Evolutionary conservation across 2,329 filamentous ascomycete genomes (phyloP).

Genomic region (Thermomyces lanuginosus): DNA sequence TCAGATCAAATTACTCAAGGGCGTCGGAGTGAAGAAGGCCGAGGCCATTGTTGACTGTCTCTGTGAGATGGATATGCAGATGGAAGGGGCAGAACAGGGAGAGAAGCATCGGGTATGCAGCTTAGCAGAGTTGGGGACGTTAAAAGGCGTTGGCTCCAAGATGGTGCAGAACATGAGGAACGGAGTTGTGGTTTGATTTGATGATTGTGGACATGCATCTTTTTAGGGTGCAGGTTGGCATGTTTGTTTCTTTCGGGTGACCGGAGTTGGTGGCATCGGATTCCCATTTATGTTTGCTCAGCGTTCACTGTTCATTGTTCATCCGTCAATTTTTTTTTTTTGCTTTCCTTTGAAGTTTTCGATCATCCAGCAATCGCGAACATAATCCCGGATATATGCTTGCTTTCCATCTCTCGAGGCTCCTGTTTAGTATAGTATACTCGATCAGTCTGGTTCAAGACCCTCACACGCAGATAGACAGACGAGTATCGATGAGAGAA

Average conservation of each 20-base stretch:
- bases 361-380: too few species aligned
- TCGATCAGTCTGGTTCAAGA: too few species aligned
- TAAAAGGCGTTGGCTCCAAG: conserved; percentile 30
- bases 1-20: conserved; percentile 31
- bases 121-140: conserved; percentile 24
- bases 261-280: too few species aligned
- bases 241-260: conserved; percentile 1
- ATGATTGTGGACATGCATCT: conserved; percentile 5
- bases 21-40: conserved; percentile 32
- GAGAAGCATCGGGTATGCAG: conserved; percentile 19
- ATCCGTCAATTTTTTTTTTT: neutral
- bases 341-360: conserved; percentile 1
- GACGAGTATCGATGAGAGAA: too few species aligned
- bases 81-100: conserved; percentile 8
- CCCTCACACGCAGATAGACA: too few species aligned
- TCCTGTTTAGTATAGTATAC: too few species aligned
- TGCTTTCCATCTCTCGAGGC: too few species aligned
- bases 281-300: conserved; percentile 1
- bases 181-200: conserved; percentile 20
- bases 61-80: conserved; percentile 24
- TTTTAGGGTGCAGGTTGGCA: conserved; percentile 4
- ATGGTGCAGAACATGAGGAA: conserved; percentile 33
- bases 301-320: conserved; percentile 3
- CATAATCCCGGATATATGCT: too few species aligned
- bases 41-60: conserved; percentile 33